These are phyloP conservation scores for Heliamphora pulchella DNA, from an alignment of 179 eudicot species.

Conservation along the genomic window DNA sequence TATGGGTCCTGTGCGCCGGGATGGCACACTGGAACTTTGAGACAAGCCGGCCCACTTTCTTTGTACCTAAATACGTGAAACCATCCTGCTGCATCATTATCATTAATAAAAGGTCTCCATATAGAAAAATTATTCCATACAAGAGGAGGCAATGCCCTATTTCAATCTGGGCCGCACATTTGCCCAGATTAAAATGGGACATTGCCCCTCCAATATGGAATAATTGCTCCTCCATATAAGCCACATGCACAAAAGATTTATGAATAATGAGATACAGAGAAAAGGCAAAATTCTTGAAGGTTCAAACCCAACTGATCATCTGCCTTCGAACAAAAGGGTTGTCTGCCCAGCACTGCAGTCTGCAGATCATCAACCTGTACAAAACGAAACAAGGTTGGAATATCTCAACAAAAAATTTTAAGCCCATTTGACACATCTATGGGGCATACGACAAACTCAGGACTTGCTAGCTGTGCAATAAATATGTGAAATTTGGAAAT, in stretches of 20 bases:
- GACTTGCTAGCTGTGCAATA: not conserved
- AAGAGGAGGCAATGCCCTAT: no score
- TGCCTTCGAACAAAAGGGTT: conserved; percentile 13
- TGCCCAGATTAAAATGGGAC: no score
- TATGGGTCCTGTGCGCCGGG: no score
- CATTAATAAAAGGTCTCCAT: no score
- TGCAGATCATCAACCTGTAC: conserved; percentile 15
- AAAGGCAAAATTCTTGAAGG: not conserved
- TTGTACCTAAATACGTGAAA: not conserved
- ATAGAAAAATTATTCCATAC: no score
- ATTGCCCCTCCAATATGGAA: no score
- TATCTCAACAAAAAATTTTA: not conserved
- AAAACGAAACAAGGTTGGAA: not conserved
- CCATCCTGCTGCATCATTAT: not conserved
- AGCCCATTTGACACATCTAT: no score
- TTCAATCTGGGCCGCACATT: no score
- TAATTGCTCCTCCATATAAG: no score
- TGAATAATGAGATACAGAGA: not conserved
- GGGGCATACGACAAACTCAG: not conserved
- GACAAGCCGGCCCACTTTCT: not conserved
- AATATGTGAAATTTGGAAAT: not conserved
- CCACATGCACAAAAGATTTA: not conserved
- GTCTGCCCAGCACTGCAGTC: conserved; percentile 3
- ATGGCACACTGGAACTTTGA: no score
- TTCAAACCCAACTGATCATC: not conserved